Conservation (phyloP, 176 grass and related monocot species). For the Musa troglodytarum region DNA sequence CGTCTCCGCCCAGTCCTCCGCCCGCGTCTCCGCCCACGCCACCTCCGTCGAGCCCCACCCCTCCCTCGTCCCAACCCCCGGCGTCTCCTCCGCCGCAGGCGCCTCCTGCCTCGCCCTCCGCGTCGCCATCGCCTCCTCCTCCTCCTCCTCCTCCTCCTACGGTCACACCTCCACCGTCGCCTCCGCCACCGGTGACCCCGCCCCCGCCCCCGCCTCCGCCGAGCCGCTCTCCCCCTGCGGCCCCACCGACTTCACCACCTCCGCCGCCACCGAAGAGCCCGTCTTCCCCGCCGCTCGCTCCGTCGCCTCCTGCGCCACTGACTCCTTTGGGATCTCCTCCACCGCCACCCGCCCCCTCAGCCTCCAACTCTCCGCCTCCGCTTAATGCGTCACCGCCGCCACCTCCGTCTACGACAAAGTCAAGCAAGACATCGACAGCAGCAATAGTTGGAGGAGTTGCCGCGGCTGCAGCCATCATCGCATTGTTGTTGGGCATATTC, state of each 20-base stretch:
- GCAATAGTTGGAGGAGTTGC: constrained; percentile 32
- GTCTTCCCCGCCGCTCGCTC: neutral
- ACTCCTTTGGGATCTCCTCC: constrained; percentile 2
- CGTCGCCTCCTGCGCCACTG: constrained; percentile 19
- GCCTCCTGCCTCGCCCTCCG: neutral
- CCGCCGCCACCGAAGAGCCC: neutral
- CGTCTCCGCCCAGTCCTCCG: constrained; percentile 9
- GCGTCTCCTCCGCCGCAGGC: neutral
- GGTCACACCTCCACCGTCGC: neutral
- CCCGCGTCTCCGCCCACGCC: constrained; percentile 9
- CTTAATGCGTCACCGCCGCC: neutral
- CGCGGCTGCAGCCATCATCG: constrained; percentile 18
- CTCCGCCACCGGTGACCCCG: neutral
- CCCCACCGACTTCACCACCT: constrained; percentile 6
- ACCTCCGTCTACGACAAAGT: neutral
- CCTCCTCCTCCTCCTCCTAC: constrained; percentile 8
- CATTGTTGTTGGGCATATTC: constrained; percentile 28
- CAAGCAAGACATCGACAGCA: neutral
- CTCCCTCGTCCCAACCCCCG: neutral
- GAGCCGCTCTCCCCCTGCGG: neutral
- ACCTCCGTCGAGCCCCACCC: neutral
- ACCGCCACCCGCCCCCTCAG: neutral
- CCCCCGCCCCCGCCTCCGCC: constrained; percentile 19
- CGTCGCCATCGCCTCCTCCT: neutral
- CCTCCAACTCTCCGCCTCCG: neutral